Evolutionary conservation across 441 rosid genomes (phyloP).

Genomic region (Euphorbia schlechtendalii): DNA sequence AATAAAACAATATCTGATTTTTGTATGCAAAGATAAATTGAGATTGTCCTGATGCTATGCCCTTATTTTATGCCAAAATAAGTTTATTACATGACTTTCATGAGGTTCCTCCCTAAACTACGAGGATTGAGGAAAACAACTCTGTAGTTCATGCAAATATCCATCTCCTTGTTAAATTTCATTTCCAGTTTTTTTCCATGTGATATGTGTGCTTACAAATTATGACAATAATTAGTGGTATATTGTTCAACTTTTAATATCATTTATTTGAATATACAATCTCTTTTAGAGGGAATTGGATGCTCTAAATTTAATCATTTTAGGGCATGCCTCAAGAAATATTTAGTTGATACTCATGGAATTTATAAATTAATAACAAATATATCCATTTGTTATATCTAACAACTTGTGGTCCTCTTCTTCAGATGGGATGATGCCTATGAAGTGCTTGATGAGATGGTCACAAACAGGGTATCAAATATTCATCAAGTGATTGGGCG

Average conservation of each 20-base stretch:
- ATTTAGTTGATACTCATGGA: background rate
- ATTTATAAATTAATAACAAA: background rate
- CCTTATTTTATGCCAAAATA: background rate
- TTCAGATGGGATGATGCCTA: slow-evolving; percentile 76
- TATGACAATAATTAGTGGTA: background rate
- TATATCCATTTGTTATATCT: slow-evolving; percentile 4
- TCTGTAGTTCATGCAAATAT: background rate
- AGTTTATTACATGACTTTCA: background rate
- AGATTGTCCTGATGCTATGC: background rate
- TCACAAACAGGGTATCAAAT: slow-evolving; percentile 57
- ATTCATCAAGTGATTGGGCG: slow-evolving; percentile 86
- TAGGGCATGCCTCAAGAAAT: background rate
- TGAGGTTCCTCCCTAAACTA: background rate
- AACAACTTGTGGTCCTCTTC: slow-evolving; percentile 17
- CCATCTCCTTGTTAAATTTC: background rate
- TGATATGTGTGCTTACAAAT: background rate
- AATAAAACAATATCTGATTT: background rate
- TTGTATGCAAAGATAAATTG: background rate
- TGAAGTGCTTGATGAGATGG: slow-evolving; percentile 79
- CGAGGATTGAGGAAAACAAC: background rate
- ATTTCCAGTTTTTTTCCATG: background rate
- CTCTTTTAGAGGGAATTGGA: background rate
- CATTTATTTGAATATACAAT: background rate
- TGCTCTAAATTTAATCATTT: slow-evolving; percentile 11
- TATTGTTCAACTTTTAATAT: background rate